phyloP scores from a whole-genome alignment of 441 rosid species.

The Adansonia rubrostipa region DNA sequence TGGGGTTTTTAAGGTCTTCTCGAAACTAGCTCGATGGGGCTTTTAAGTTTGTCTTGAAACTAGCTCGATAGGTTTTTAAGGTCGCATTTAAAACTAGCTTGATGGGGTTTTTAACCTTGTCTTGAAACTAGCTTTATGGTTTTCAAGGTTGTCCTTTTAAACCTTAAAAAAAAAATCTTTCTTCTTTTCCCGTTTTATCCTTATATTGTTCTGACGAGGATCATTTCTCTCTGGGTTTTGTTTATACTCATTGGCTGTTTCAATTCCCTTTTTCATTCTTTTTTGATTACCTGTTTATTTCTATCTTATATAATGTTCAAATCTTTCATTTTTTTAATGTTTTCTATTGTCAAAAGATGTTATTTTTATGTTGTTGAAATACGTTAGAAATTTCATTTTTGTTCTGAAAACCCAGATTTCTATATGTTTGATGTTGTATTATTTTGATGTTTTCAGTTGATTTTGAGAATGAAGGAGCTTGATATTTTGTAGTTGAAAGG shows the following conservation, averaged over 20 bases:
- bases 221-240: neutral
- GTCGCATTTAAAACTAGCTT: too few relatives aligned
- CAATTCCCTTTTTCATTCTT: neutral
- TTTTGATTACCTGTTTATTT: neutral
- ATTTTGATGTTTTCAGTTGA: conserved; percentile 16
- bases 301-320: neutral
- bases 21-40: too few relatives aligned
- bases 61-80: too few relatives aligned
- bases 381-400: neutral
- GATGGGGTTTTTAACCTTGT: too few relatives aligned
- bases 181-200: neutral
- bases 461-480: neutral
- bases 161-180: neutral
- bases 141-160: neutral
- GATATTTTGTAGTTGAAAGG: too few relatives aligned
- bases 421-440: conserved; percentile 7
- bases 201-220: neutral
- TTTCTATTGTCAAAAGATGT: conserved; percentile 6
- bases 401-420: neutral
- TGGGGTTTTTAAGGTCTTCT: conserved; percentile 5
- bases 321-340: neutral
- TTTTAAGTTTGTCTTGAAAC: too few relatives aligned
- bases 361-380: neutral
- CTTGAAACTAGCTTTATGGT: neutral
- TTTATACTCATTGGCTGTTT: neutral